A percentile compares a stretch with the other conserved stretches of the same genome.
phyloP scores from a whole-genome alignment of 2,329 filamentous ascomycete species.

The Sarocladium strictum region DNA sequence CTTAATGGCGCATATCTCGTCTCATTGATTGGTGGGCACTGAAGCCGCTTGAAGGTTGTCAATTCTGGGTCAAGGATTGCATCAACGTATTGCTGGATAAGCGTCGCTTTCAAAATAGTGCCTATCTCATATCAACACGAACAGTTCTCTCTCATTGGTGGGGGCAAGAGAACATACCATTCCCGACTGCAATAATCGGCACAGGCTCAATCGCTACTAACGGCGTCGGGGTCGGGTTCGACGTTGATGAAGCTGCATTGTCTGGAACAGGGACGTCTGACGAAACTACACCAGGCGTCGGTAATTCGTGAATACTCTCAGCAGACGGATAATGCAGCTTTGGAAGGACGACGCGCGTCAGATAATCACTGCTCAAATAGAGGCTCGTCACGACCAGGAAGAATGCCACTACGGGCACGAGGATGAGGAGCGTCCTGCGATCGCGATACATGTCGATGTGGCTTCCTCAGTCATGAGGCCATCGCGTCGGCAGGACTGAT shows the following conservation, averaged over 20 bases:
- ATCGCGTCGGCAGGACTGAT: too few relatives aligned
- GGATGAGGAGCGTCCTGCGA: background rate
- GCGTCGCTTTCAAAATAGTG: background rate
- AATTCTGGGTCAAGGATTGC: background rate
- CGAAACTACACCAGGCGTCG: background rate
- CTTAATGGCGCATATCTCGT: background rate
- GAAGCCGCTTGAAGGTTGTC: background rate
- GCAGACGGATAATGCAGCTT: background rate
- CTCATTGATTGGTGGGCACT: slow-evolving; percentile 1
- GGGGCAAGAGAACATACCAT: background rate
- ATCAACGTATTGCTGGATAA: background rate
- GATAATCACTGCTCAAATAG: background rate
- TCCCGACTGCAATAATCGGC: background rate
- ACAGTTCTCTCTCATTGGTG: background rate
- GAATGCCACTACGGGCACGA: slow-evolving; percentile 4
- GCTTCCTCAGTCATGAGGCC: background rate
- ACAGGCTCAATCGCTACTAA: background rate
- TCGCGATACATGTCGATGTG: slow-evolving; percentile 7
- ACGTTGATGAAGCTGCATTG: background rate
- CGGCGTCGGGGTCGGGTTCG: background rate
- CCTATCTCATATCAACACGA: background rate
- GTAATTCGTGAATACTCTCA: background rate
- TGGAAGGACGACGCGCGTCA: background rate
- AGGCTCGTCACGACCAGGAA: background rate
- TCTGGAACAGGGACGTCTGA: background rate